Percentiles rank a stretch among this genome's conserved stretches.
phyloP scores from a whole-genome alignment of 345 rosid species.

The Eucalyptus brandiana region DNA sequence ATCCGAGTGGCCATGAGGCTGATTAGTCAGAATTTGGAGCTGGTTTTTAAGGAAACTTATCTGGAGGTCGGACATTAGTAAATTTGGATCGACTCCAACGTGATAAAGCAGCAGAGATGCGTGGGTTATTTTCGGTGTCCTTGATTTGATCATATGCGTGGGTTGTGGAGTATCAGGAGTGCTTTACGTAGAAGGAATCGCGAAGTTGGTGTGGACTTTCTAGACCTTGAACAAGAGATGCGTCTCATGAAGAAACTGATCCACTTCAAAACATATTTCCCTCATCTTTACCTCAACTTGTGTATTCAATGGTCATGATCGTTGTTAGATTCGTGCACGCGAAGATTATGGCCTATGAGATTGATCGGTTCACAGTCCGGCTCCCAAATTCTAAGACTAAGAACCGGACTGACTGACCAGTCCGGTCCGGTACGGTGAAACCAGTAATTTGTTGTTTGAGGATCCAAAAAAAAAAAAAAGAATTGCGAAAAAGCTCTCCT shows the following conservation, averaged over 20 bases:
- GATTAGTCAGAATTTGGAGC: no score
- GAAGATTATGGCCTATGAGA: not conserved
- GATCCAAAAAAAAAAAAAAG: no score
- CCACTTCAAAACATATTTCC: not conserved
- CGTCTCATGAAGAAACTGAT: not conserved
- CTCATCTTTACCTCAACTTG: not conserved
- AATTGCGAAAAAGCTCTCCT: no score
- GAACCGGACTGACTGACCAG: fast-evolving
- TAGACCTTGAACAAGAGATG: not conserved
- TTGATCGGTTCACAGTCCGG: fast-evolving
- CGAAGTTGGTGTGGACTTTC: not conserved
- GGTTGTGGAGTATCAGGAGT: not conserved
- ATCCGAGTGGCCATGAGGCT: no score
- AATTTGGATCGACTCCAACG: no score
- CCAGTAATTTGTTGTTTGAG: no score
- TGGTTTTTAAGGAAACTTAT: no score
- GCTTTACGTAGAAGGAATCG: not conserved
- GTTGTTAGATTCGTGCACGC: not conserved
- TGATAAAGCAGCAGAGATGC: no score
- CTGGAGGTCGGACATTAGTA: no score
- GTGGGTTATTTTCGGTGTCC: not conserved
- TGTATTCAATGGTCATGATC: not conserved
- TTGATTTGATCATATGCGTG: not conserved
- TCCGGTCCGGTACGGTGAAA: fast-evolving
- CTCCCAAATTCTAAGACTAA: no score